phyloP scores from a whole-genome alignment of 2,329 filamentous ascomycete species.

The Nemania diffusa region DNA sequence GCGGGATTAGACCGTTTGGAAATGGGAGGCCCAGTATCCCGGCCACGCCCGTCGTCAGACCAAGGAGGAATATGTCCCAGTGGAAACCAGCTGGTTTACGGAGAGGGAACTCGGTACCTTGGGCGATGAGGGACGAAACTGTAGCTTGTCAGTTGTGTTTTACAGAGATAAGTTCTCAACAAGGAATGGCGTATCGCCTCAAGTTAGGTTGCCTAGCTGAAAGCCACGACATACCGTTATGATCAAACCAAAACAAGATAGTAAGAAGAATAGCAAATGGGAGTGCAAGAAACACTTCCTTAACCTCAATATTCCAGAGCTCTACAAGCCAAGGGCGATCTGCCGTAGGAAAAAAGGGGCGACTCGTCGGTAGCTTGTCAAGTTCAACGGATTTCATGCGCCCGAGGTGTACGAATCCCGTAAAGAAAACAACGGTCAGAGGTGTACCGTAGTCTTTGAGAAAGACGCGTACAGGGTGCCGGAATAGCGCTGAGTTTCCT shows the following conservation, averaged over 20 bases:
- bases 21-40: conserved; percentile 82
- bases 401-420: conserved; percentile 87
- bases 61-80: conserved; percentile 85
- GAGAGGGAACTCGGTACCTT: conserved; percentile 84
- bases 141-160: conserved; percentile 22
- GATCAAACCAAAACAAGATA: conserved; percentile 89
- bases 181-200: neutral
- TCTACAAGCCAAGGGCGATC: conserved; percentile 80
- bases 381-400: conserved; percentile 79
- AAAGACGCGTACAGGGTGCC: conserved; percentile 80
- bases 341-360: conserved; percentile 80
- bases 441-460: conserved; percentile 91
- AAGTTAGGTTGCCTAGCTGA: neutral
- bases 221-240: conserved; percentile 70
- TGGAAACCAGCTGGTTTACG: conserved; percentile 85
- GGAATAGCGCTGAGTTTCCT: conserved; percentile 79
- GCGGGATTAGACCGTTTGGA: conserved; percentile 84
- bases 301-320: conserved; percentile 80
- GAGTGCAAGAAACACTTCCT: conserved; percentile 83
- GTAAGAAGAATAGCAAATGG: conserved; percentile 87
- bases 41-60: conserved; percentile 78
- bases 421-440: conserved; percentile 85
- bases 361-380: conserved; percentile 77
- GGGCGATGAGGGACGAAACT: conserved; percentile 85
- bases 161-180: neutral